A percentile compares a stretch with the other conserved stretches of the same genome.
Evolutionary conservation across 768 basidiomycete species (phyloP).

Genomic region (Lactarius evosmus): DNA sequence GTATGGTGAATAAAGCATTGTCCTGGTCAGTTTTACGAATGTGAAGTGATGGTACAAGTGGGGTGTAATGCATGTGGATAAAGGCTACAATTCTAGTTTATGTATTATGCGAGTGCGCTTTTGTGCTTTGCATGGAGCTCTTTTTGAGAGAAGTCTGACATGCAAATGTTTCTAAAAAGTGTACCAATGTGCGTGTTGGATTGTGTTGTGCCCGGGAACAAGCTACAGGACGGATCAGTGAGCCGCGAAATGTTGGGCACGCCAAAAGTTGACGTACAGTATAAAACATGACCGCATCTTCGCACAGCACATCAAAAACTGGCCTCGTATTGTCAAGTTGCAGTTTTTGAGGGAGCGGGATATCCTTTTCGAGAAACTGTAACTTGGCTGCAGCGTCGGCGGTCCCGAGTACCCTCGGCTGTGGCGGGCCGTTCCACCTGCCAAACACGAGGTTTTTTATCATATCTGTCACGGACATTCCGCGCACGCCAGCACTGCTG

Average conservation of each 20-base stretch:
- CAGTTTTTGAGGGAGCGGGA: constrained; percentile 2
- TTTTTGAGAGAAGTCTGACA: neutral
- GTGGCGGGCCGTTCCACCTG: neutral
- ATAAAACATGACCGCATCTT: constrained; percentile 18
- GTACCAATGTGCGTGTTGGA: constrained; percentile 17
- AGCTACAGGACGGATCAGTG: neutral
- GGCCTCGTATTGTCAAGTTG: neutral
- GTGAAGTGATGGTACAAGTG: neutral
- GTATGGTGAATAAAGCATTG: no score
- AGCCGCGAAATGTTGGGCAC: neutral
- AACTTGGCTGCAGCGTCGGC: neutral
- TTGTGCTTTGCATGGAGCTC: neutral
- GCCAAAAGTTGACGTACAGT: neutral
- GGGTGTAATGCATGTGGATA: neutral
- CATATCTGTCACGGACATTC: neutral
- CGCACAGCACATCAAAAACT: constrained; percentile 8
- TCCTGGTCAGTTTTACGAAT: neutral
- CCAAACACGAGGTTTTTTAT: neutral
- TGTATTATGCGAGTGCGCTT: constrained; percentile 1
- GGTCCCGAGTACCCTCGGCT: neutral
- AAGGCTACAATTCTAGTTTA: neutral
- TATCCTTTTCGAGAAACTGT: constrained; percentile 8
- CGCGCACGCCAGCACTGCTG: neutral
- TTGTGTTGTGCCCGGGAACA: constrained; percentile 2
- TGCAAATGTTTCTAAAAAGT: constrained; percentile 2